A percentile compares a stretch with the other conserved stretches of the same genome.
Conservation (phyloP, 257 asterid species). For the Lycium barbarum region DNA sequence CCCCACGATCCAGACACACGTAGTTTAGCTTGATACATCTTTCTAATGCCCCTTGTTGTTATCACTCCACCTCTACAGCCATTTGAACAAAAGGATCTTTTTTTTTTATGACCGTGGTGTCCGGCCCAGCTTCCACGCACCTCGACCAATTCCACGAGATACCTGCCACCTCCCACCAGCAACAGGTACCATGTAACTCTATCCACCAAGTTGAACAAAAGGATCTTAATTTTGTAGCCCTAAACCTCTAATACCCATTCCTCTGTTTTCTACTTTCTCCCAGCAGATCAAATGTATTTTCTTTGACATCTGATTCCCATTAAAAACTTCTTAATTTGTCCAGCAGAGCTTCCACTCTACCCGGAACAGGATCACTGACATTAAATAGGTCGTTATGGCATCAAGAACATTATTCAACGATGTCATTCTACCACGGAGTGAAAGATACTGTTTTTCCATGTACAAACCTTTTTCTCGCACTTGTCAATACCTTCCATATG, state of each 20-base stretch:
- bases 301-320: background rate
- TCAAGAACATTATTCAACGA: background rate
- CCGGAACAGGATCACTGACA: background rate
- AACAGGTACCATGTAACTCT: too few relatives aligned
- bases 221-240: background rate
- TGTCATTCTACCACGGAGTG: background rate
- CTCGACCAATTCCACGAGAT: too few relatives aligned
- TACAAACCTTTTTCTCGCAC: background rate
- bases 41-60: background rate
- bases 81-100: slow-evolving; percentile 1
- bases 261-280: background rate
- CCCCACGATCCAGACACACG: background rate
- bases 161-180: too few relatives aligned
- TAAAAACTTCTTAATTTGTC: slow-evolving; percentile 7
- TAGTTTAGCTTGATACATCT: slow-evolving; percentile 6
- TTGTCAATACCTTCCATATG: slow-evolving; percentile 8
- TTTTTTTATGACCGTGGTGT: too few relatives aligned
- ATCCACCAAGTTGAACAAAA: too few relatives aligned
- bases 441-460: background rate
- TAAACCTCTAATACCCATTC: slow-evolving; percentile 2
- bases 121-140: too few relatives aligned
- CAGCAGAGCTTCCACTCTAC: background rate
- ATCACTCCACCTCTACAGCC: background rate
- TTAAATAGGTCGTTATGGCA: background rate
- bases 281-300: background rate